These are phyloP conservation scores for Mycena capillaripes DNA, from an alignment of 768 basidiomycete genomes.

Conservation along the genomic window DNA sequence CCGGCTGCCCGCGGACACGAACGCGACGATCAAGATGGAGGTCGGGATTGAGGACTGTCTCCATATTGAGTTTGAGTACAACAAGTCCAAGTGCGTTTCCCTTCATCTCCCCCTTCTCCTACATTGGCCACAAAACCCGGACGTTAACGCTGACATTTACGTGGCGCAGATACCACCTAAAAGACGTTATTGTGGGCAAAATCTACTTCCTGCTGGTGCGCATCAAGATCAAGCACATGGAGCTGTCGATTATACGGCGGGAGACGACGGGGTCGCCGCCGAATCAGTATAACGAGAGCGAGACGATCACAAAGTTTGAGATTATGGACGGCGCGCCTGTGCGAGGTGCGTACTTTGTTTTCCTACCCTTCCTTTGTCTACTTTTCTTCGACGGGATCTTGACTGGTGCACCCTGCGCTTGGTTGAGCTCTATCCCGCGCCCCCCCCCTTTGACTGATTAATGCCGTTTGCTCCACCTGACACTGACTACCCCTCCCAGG, in stretches of 20 bases:
- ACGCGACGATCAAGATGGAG: slow-evolving; percentile 99
- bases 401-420: too few species aligned
- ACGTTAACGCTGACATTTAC: neutral
- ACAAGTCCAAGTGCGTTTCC: slow-evolving; percentile 95
- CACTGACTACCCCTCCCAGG: slow-evolving; percentile 60
- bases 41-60: slow-evolving; percentile 99
- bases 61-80: slow-evolving; percentile 99
- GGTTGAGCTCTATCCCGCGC: too few species aligned
- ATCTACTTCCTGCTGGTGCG: slow-evolving; percentile 98
- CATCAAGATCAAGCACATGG: slow-evolving; percentile 99
- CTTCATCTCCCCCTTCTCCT: neutral
- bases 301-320: slow-evolving; percentile 99
- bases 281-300: slow-evolving; percentile 99
- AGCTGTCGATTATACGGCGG: slow-evolving; percentile 95
- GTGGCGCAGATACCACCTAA: slow-evolving; percentile 90
- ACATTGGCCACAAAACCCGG: neutral
- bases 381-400: neutral
- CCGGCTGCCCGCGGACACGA: slow-evolving; percentile 98
- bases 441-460: too few species aligned
- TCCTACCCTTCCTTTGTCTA: neutral
- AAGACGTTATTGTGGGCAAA: slow-evolving; percentile 99
- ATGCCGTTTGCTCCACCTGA: neutral
- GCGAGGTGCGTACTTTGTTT: slow-evolving; percentile 68
- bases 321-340: slow-evolving; percentile 99
- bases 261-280: slow-evolving; percentile 98